Percentiles rank a stretch among this genome's conserved stretches.
Evolutionary conservation across 2,329 filamentous ascomycete genomes (phyloP).

Genomic region (Paecilomyces niveus): DNA sequence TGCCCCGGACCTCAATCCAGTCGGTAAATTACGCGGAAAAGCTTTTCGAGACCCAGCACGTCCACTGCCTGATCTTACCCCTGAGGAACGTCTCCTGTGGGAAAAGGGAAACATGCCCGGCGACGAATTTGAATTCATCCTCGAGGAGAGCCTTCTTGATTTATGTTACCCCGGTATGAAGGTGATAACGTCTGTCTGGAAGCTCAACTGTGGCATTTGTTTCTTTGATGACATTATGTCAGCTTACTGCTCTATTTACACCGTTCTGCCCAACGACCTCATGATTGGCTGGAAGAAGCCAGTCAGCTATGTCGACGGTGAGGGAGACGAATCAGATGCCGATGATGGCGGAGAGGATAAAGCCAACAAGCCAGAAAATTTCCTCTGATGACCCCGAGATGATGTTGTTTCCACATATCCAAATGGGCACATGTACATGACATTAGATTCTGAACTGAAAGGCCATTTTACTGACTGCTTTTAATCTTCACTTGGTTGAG

Average conservation of each 20-base stretch:
- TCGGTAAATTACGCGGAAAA: conserved; percentile 49
- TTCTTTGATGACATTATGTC: conserved; percentile 57
- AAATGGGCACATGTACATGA: too few species aligned
- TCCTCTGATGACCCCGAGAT: neutral
- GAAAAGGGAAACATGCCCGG: conserved; percentile 9
- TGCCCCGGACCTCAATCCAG: conserved; percentile 38
- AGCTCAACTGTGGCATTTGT: conserved; percentile 53
- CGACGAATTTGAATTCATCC: conserved; percentile 49
- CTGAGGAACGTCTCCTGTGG: conserved; percentile 23
- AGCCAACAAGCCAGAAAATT: neutral
- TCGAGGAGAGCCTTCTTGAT: conserved; percentile 57
- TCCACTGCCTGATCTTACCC: conserved; percentile 30
- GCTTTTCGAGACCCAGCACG: conserved; percentile 40
- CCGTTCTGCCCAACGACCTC: conserved; percentile 59
- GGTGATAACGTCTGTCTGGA: conserved; percentile 48
- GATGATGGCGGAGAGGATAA: conserved; percentile 3
- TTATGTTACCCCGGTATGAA: conserved; percentile 61
- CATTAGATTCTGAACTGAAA: too few species aligned
- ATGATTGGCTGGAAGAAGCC: conserved; percentile 62
- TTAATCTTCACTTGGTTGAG: neutral
- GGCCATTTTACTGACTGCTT: too few species aligned
- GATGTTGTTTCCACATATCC: neutral
- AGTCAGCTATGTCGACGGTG: conserved; percentile 13
- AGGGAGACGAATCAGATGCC: conserved; percentile 9
- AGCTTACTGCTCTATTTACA: conserved; percentile 57